These are phyloP conservation scores for Carpinus fangiana DNA, from an alignment of 306 rosid species.

Conservation along the genomic window DNA sequence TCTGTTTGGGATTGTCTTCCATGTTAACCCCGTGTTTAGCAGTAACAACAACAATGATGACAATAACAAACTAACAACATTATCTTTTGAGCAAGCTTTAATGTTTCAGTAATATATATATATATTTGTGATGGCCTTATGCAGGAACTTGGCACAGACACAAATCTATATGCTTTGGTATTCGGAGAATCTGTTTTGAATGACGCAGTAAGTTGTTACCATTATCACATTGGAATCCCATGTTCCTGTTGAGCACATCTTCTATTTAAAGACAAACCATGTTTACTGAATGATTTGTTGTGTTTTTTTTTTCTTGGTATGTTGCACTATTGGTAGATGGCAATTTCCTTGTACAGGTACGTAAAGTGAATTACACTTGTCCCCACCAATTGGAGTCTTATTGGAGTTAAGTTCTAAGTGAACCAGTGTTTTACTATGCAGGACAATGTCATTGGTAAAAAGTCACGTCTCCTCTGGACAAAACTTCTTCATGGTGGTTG, in stretches of 20 bases:
- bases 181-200: slow-evolving; percentile 98
- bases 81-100: not conserved
- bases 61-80: not conserved
- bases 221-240: slow-evolving; percentile 11
- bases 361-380: slow-evolving; percentile 21
- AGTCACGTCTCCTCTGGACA: slow-evolving; percentile 62
- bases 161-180: slow-evolving; percentile 92
- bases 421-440: slow-evolving; percentile 34
- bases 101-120: not conserved
- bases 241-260: slow-evolving; percentile 23
- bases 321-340: slow-evolving; percentile 68
- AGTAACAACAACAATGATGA: not conserved
- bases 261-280: slow-evolving; percentile 28
- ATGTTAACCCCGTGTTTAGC: not conserved
- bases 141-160: slow-evolving; percentile 94
- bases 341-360: slow-evolving; percentile 97
- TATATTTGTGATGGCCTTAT: slow-evolving; percentile 20
- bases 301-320: slow-evolving; percentile 8
- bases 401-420: slow-evolving; percentile 32
- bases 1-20: not conserved
- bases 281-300: slow-evolving; percentile 21
- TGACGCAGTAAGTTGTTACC: slow-evolving; percentile 75
- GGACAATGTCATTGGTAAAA: slow-evolving; percentile 86
- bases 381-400: slow-evolving; percentile 9
- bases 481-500: slow-evolving; percentile 76